phyloP scores from a whole-genome alignment of 305 asterid genomes.

The Fraxinus angustifolia region DNA sequence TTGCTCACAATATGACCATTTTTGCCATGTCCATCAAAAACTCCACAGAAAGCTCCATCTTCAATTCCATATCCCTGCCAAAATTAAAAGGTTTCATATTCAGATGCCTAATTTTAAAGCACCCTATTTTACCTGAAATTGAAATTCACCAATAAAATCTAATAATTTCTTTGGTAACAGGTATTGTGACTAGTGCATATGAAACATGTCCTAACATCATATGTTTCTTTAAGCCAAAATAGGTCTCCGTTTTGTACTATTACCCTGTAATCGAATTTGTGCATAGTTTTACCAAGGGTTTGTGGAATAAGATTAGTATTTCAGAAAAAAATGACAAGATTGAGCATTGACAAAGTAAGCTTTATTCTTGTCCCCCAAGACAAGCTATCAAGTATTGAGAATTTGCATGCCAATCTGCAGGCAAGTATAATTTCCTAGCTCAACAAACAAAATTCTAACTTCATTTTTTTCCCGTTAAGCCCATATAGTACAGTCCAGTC shows the following conservation, averaged over 20 bases:
- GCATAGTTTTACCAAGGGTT: no score
- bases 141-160: no score
- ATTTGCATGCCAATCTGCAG: no score
- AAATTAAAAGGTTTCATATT: not conserved
- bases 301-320: not conserved
- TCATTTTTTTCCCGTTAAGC: not conserved
- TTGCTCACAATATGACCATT: conserved; percentile 69
- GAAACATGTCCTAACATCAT: not conserved
- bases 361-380: not conserved
- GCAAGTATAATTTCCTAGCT: not conserved
- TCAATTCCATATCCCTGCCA: conserved; percentile 66
- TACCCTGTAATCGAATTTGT: no score
- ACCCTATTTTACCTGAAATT: no score
- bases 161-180: no score
- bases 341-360: not conserved
- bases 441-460: not conserved
- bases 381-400: not conserved
- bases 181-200: no score
- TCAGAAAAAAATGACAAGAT: not conserved
- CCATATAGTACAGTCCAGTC: not conserved
- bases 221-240: no score
- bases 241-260: no score
- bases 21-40: conserved; percentile 85
- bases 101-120: not conserved
- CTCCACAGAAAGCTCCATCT: conserved; percentile 53